These are phyloP conservation scores for Peronospora farinosa DNA, from an alignment of 352 stramenopile genomes.

Conservation along the genomic window DNA sequence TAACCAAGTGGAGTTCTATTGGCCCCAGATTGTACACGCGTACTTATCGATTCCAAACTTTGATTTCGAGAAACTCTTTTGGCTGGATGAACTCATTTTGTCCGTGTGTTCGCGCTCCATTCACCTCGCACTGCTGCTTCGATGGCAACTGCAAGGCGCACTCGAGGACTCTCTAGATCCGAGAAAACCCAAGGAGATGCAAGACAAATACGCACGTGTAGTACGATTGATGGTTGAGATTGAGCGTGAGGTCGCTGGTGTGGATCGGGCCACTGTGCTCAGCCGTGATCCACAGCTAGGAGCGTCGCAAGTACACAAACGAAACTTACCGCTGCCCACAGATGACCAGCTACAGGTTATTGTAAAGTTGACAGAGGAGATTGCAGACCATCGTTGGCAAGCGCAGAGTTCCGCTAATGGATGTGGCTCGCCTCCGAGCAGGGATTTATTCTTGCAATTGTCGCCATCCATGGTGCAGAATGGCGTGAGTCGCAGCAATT, in stretches of 20 bases:
- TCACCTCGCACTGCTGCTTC: conserved; percentile 72
- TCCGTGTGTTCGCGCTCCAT: conserved; percentile 85
- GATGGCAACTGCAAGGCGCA: conserved; percentile 83
- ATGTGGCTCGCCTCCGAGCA: conserved; percentile 20
- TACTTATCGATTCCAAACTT: conserved; percentile 86
- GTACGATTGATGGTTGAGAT: conserved; percentile 83
- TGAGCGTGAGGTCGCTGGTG: conserved; percentile 74
- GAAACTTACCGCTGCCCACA: conserved; percentile 71
- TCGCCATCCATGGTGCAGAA: conserved; percentile 32
- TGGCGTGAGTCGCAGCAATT: conserved; percentile 13
- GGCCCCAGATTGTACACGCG: conserved; percentile 86
- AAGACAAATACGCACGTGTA: conserved; percentile 81
- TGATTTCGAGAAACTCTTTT: conserved; percentile 88
- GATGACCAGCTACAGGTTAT: conserved; percentile 82
- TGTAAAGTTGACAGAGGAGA: conserved; percentile 71
- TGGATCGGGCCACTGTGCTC: conserved; percentile 58
- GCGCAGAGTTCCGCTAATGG: conserved; percentile 29
- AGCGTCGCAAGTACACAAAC: conserved; percentile 35
- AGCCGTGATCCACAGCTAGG: conserved; percentile 39
- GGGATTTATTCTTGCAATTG: conserved; percentile 32
- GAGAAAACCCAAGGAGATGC: conserved; percentile 73
- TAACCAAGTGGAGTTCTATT: conserved; percentile 90
- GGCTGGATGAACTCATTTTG: conserved; percentile 83
- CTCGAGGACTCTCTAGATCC: conserved; percentile 79
- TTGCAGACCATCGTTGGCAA: conserved; percentile 53